These are phyloP conservation scores for Penicillium sp. DNA, from an alignment of 2,329 filamentous ascomycete genomes.

Conservation along the genomic window DNA sequence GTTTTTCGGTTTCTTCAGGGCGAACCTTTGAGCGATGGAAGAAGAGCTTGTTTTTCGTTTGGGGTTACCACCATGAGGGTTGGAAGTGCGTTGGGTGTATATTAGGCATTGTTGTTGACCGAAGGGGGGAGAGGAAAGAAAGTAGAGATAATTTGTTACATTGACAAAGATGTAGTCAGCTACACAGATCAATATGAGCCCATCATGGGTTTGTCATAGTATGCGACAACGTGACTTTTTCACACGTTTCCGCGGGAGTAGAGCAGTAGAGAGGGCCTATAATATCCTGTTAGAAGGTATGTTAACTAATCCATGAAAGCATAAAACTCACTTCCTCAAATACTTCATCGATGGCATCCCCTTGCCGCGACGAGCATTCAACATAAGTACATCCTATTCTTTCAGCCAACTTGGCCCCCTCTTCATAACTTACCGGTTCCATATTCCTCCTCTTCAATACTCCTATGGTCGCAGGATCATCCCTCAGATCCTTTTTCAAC, in stretches of 20 bases:
- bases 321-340: background rate
- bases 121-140: background rate
- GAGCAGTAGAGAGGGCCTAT: background rate
- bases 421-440: background rate
- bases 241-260: background rate
- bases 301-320: background rate
- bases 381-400: background rate
- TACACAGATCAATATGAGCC: background rate
- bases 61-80: background rate
- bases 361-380: background rate
- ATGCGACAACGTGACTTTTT: background rate
- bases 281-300: background rate
- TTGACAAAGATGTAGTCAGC: no score
- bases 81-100: background rate
- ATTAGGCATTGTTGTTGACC: background rate
- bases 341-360: background rate
- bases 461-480: background rate
- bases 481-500: background rate
- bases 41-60: background rate
- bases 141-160: background rate
- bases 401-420: background rate
- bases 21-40: slow-evolving; percentile 10
- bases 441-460: background rate
- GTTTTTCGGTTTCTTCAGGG: slow-evolving; percentile 32
- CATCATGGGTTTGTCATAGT: background rate